Percentiles rank a stretch among this genome's conserved stretches.
phyloP scores from a whole-genome alignment of 352 stramenopile genomes.

The Phytopythium vexans region DNA sequence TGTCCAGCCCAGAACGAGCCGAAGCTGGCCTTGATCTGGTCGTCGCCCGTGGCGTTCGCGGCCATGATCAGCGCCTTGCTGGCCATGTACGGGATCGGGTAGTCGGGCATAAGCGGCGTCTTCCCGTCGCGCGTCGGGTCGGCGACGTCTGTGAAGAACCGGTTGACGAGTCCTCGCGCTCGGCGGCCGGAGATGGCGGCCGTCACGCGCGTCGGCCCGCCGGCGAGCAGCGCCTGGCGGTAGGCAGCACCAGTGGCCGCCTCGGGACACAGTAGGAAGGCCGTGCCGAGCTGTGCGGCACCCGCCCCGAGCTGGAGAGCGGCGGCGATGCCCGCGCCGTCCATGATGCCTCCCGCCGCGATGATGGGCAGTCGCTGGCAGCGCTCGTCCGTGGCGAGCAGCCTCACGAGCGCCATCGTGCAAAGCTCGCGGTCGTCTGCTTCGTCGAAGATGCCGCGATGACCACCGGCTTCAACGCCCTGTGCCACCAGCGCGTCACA shows the following conservation, averaged over 20 bases:
- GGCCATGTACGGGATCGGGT: conserved; percentile 5
- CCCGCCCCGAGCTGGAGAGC: conserved; percentile 41
- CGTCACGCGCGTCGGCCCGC: conserved; percentile 22
- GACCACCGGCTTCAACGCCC: conserved; percentile 53
- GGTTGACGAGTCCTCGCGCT: conserved; percentile 36
- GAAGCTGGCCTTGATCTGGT: background rate
- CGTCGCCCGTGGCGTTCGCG: background rate
- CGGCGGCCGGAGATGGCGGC: conserved; percentile 36
- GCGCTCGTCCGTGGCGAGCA: conserved; percentile 23
- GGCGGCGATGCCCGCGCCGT: conserved; percentile 35
- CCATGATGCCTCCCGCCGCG: conserved; percentile 52
- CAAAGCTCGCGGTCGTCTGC: conserved; percentile 18
- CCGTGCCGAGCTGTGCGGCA: conserved; percentile 59
- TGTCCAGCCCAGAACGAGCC: conserved; percentile 2
- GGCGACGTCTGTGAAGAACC: background rate
- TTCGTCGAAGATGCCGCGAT: conserved; percentile 47
- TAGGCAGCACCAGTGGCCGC: conserved; percentile 27
- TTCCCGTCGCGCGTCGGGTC: background rate
- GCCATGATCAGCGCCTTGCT: conserved; percentile 1
- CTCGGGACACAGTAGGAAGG: conserved; percentile 53
- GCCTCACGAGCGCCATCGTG: conserved; percentile 47
- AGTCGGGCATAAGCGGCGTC: conserved; percentile 1
- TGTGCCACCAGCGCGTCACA: conserved; percentile 55
- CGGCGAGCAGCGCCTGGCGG: conserved; percentile 17
- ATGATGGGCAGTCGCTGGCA: conserved; percentile 40